Evolutionary conservation across 176 grass and related monocot species (phyloP), one percentile per base, ranked within the genome.

Genomic region (Elaeis guineensis): DNA sequence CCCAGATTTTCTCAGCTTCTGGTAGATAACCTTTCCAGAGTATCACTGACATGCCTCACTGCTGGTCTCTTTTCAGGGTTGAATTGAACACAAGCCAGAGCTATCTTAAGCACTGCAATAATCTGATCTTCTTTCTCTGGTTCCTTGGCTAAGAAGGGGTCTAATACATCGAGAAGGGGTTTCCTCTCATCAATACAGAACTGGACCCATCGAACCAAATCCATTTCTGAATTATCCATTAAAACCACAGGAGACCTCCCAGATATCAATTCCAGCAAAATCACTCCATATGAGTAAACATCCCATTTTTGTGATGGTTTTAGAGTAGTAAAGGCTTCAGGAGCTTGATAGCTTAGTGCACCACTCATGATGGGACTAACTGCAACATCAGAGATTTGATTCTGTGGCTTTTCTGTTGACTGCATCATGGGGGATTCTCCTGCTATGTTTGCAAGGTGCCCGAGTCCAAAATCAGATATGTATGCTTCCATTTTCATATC

Each of bases 301-400:
- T 68, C 65, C 65, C 65, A 68, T 32, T 68, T 68, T 25, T 68
- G 65, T 2, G 65, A 68, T 39, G 65, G 65, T 18, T 26, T 68
- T n/a, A 39, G 26, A 56, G 52, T 55, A 20, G 21, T 68, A 26
- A 68, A 16, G 17, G 57, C 57, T 39, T 68, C 65, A 4, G 65
- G 65, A 17, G 65, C 65, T 68, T 68, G 65, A 44, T 68, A 68
- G 12, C 17, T 44, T 4, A 56, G 4, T 16, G 65, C 19, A 17
- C 52, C 48, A 28, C 52, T 32, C 28, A 28, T 19, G 28, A 39
- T 48, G 16, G 65, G 51, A 22, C 65, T 55, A 26, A 68, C 5
- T 19, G 64, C 50, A 30, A 53, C 44, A 22, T 9, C 21, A 6
- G 49, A 53, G 22, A 53, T 7, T 2, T 22, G 50, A 49, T 50